A percentile compares a stretch with the other conserved stretches of the same genome.
These are phyloP conservation scores for Auricularia cornea DNA, from an alignment of 768 basidiomycete genomes.

Conservation along the genomic window DNA sequence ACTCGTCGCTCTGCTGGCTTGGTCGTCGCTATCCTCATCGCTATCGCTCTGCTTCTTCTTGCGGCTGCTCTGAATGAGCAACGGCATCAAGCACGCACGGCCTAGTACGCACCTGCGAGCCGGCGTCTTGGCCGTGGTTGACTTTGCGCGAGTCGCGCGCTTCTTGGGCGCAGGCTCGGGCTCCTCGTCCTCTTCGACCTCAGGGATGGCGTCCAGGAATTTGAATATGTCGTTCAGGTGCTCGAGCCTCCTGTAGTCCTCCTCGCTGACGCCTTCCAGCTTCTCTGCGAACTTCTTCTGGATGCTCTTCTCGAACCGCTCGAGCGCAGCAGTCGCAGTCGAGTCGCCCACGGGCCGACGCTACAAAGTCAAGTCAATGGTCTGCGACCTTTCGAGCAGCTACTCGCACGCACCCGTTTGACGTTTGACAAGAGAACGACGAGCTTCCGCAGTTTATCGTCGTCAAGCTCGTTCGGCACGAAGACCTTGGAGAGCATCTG, in stretches of 20 bases:
- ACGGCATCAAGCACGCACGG: too few relatives aligned
- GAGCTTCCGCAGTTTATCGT: conserved; percentile 54
- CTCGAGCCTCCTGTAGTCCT: conserved; percentile 57
- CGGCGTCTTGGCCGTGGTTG: neutral
- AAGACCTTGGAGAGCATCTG: conserved; percentile 56
- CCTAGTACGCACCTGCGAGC: conserved; percentile 3
- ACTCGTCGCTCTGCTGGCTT: conserved; percentile 28
- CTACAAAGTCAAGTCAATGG: conserved; percentile 30
- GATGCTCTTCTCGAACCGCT: conserved; percentile 57
- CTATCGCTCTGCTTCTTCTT: conserved; percentile 17
- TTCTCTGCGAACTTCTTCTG: conserved; percentile 65
- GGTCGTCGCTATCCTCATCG: conserved; percentile 31
- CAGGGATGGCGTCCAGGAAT: conserved; percentile 62
- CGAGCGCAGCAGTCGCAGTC: conserved; percentile 57
- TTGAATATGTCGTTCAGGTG: conserved; percentile 56
- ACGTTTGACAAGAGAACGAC: conserved; percentile 57
- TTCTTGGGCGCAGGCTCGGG: conserved; percentile 25
- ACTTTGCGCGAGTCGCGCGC: conserved; percentile 20
- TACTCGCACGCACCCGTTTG: conserved; percentile 36
- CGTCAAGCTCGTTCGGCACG: conserved; percentile 63
- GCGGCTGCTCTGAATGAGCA: neutral
- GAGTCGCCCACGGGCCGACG: conserved; percentile 53
- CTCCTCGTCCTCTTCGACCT: conserved; percentile 49
- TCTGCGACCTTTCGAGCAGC: conserved; percentile 1
- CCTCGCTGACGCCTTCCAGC: conserved; percentile 63